Base-by-base conservation (phyloP, 2,329 filamentous ascomycete species). In the Chrysoporthe deuterocubensis region DNA sequence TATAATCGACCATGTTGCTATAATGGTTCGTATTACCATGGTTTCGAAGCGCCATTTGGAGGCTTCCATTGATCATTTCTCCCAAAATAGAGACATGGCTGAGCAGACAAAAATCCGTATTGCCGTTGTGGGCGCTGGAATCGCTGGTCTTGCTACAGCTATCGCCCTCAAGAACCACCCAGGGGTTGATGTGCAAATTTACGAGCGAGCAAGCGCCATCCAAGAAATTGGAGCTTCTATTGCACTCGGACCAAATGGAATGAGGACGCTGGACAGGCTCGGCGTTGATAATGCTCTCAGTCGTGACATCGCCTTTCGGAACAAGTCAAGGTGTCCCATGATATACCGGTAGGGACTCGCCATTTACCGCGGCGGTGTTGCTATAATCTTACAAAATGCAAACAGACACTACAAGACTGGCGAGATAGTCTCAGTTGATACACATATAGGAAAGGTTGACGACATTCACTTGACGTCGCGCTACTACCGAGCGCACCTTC, bases 221-320 rank as follows among this genome's bases (percentile, higher is more conserved):
- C 79, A 76, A 66, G 82, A 84, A 66, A 79, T 84, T 40, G 82
- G 83, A 8, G 82, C 83, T 0, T 81, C 81, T 2, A 83, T 85
- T 21, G 83, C 81, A 1, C 76, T 85, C 4, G 84, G 84, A 2
- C 83, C 84, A 1, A 87, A 87, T 73, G 84, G 84, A 0, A 79
- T 87, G 75, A 80, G 81, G 48, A 83, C 84, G 0, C 74, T 87
- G 57, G 82, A 85, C 56, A 81, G 80, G 32, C 79, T 85, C 0
- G 84, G 84, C 4, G 81, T 85, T 16, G 66, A 80, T 48, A 80
- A 81, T 67, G 83, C 83, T 1, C 75, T 85, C 8, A 73, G 75
- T 1, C 78, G 81, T 11, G 75, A 76, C 34, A 71, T 82, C 6
- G 79, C 78, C 0, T 81, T 79, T 61, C 78, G 81, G 64, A 73